Percentiles rank a stretch among this genome's conserved stretches.
phyloP scores from a whole-genome alignment of 345 rosid genomes.

The Aegle marmelos region DNA sequence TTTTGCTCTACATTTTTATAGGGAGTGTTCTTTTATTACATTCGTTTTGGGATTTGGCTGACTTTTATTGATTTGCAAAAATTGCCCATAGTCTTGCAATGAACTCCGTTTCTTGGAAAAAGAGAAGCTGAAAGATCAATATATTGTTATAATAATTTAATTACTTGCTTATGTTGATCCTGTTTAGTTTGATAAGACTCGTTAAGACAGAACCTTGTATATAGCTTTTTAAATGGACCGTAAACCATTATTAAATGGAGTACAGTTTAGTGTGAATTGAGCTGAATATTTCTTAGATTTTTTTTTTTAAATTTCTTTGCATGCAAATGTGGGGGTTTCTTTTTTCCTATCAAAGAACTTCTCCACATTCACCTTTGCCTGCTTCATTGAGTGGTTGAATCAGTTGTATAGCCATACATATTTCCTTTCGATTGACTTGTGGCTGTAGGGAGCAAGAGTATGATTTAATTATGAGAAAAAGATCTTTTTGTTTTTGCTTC shows the following conservation, averaged over 20 bases:
- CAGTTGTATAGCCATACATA: not conserved
- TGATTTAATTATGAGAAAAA: not conserved
- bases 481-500: not conserved
- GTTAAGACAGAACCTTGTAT: not conserved
- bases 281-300: not conserved
- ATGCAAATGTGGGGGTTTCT: not conserved
- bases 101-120: not conserved
- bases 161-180: not conserved
- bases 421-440: not conserved
- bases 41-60: no score
- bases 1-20: not conserved
- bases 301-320: no score
- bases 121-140: not conserved
- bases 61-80: not conserved
- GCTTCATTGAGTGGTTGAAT: not conserved
- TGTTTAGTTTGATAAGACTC: not conserved
- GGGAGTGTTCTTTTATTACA: no score
- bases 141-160: no score
- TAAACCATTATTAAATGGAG: not conserved
- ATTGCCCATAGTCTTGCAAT: not conserved
- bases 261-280: not conserved
- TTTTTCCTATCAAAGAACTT: not conserved
- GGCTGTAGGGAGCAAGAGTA: no score
- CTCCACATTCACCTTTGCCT: not conserved
- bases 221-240: not conserved